Base-by-base conservation (phyloP, 371 early-diverging fungal genomes). In the Mucor racemosus region DNA sequence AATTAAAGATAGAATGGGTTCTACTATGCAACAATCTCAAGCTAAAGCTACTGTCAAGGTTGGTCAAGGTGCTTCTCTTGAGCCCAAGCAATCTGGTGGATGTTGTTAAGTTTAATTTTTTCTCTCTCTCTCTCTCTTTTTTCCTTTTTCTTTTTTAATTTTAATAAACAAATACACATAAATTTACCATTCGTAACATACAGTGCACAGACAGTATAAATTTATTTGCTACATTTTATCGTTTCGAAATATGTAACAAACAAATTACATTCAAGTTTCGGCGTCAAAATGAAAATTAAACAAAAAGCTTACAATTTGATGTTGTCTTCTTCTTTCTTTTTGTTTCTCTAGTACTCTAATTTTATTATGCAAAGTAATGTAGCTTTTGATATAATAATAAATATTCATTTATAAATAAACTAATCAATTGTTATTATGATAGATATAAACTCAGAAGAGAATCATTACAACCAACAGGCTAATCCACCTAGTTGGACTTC, bases 1-100 rank as follows among this genome's bases (percentile, higher is more conserved):
- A 74, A 91, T 91, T 59, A 86, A 88, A 72, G 89, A 95, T 68
- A 90, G 94, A 73, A 76, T 76, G 73, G 76, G 76, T 9, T 67
- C 73, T 26, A 70, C 70, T 38, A 69, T 73, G 69, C 73, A 72
- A 48, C 72, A 70, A 61, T 69, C 78, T 54, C 76, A 79, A 55
- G 71, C 71, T 34, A 83, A 82, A 48, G 75, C 82, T 6, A 82
- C 84, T 56, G 81, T 85, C 13, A 83, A 75, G 42, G 78, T 85
- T 60, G 79, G 79, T 26, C 78, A 76, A 42, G 86, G 86, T 42
- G 76, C 84, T 53, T 71, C 86, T 63, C 80, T 85, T 55, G 81
- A 82, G 54, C 79, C 78, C 65, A 78, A 79, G 60, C 77, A 77
- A 69, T 71, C 77, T 44, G 75, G 84, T 66, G 84, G 86, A 62